These are phyloP conservation scores for Wallacemonas sp. DNA, from an alignment of 208 protist species.

Conservation along the genomic window DNA sequence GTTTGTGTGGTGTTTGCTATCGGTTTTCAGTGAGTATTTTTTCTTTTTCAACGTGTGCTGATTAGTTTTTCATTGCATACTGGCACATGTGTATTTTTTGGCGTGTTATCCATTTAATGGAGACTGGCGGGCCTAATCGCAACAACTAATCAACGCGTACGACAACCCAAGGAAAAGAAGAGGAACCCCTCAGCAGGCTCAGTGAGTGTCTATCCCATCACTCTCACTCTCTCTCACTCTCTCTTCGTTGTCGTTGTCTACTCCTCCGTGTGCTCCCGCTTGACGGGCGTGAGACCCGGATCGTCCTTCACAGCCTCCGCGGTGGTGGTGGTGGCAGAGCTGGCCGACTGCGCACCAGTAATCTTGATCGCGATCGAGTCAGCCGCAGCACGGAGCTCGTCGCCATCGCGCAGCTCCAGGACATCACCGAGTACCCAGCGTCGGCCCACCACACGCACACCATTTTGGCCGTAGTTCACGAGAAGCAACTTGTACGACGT, in stretches of 20 bases:
- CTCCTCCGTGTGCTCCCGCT: conserved; percentile 4
- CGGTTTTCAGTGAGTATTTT: no score
- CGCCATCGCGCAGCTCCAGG: conserved; percentile 35
- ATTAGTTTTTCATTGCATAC: no score
- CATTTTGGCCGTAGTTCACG: conserved; percentile 80
- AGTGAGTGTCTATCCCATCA: background rate
- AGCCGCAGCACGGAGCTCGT: conserved; percentile 28
- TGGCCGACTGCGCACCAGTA: background rate
- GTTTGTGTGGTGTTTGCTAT: background rate
- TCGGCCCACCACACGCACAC: conserved; percentile 41
- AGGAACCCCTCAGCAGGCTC: no score
- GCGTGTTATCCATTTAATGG: no score
- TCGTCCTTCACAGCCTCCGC: conserved; percentile 24
- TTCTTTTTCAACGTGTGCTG: background rate
- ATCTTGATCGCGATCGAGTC: background rate
- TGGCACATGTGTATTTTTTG: no score
- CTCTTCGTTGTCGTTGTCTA: background rate
- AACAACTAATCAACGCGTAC: no score
- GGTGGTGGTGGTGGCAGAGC: background rate
- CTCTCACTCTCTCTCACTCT: background rate
- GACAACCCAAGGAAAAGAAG: no score
- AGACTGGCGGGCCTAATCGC: no score
- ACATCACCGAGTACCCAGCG: conserved; percentile 48
- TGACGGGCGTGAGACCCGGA: background rate
- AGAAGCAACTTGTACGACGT: conserved; percentile 48